Base-by-base conservation (phyloP, 2,329 filamentous ascomycete genomes). In the Lecanicillium sp. region DNA sequence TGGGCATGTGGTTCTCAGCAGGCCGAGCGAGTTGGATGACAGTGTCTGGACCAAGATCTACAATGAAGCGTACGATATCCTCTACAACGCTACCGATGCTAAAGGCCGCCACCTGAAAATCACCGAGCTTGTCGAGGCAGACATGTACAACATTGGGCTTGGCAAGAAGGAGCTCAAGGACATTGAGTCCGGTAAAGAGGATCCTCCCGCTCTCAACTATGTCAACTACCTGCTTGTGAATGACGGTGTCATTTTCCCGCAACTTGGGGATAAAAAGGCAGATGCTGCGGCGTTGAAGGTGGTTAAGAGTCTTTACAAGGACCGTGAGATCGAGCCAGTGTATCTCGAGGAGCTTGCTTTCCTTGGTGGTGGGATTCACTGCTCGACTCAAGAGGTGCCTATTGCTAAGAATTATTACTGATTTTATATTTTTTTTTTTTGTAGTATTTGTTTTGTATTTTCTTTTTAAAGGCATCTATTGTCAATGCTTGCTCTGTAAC, bases 191-290 rank as follows among this genome's bases (percentile, higher is more conserved):
- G 35, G 12, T 8, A 32, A 29, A 9, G 30, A 38, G 14, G 27
- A 40, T 15, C 18, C 27, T 13, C 42, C 44, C 1, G 42, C 42
- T 14, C 38, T 43, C 18, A 48, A 40, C 29, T 51, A 58, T n/a
- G 47, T 46, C 37, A 56, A 56, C 29, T 53, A 49, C 27, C 33
- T 55, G 8, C 22, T 56, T 1, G 52, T 54, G 14, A 54, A 55
- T 14, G 51, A 44, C 4, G 55, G 51, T 1, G 13, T 58, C 7
- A 50, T 57, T 3, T 38, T 57, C n/a, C 52, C 54, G 4, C 45
- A 47, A 6, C 56, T 57, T 37, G 50, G 51, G 7, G 46, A 53
- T 14, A 22, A 30, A 2, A 38, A 47, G 11, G 31, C 45, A 4
- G 55, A 58, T 36, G 40, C 38, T 3, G 41, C 46, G 5, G 54